Conservation (phyloP, 2,329 filamentous ascomycete species). For the Zymoseptoria ardabiliae region DNA sequence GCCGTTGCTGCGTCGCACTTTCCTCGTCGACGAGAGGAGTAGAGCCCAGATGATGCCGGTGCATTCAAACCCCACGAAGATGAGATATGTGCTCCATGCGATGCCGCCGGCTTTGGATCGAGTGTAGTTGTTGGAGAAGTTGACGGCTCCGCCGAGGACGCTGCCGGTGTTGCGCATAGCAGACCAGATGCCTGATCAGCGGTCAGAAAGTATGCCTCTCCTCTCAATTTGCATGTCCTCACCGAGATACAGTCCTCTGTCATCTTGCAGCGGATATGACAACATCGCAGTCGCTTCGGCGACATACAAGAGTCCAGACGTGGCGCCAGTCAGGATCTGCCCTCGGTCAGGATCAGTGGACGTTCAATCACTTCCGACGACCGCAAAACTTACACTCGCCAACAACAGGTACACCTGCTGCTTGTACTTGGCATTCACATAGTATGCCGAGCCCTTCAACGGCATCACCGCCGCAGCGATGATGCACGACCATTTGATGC, state of each 20-base stretch:
- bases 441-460: slow-evolving; percentile 31
- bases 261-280: slow-evolving; percentile 30
- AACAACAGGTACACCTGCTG: slow-evolving; percentile 29
- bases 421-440: slow-evolving; percentile 27
- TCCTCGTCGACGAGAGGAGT: slow-evolving; percentile 22
- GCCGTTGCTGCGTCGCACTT: slow-evolving; percentile 23
- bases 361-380: no score
- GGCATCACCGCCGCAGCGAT: slow-evolving; percentile 32
- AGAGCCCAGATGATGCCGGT: slow-evolving; percentile 28
- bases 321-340: slow-evolving; percentile 17
- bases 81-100: slow-evolving; percentile 27
- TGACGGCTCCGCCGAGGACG: slow-evolving; percentile 31
- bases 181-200: slow-evolving; percentile 23
- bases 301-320: slow-evolving; percentile 25
- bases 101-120: slow-evolving; percentile 21
- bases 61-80: slow-evolving; percentile 28
- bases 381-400: slow-evolving; percentile 22
- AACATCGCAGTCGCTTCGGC: slow-evolving; percentile 34
- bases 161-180: slow-evolving; percentile 31
- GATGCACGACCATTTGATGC: slow-evolving; percentile 33
- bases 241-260: slow-evolving; percentile 29
- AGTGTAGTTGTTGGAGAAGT: slow-evolving; percentile 26
- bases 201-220: no score
- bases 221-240: neutral
- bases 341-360: no score